Conservation (phyloP, 164 flowering plant genomes). For the Nymphaea thermarum region DNA sequence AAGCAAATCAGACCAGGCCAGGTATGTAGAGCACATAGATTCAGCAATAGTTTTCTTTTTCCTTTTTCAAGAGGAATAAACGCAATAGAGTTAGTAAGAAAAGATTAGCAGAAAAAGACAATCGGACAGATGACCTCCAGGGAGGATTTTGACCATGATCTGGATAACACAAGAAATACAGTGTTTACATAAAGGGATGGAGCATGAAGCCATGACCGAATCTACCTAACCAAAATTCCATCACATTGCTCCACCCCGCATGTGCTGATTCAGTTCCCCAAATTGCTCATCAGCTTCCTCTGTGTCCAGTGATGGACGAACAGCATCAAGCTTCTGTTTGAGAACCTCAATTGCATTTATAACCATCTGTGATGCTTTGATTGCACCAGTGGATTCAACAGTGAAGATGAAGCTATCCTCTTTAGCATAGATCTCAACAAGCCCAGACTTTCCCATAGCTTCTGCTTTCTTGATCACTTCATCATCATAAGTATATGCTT, state of each 20-base stretch:
- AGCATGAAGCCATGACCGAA: no score
- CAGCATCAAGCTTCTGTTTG: slow-evolving; percentile 89
- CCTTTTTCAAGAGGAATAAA: no score
- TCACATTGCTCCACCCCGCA: slow-evolving; percentile 51
- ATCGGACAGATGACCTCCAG: no score
- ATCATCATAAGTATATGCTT: slow-evolving; percentile 88
- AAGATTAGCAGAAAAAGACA: no score
- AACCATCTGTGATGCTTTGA: slow-evolving; percentile 81
- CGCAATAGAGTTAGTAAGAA: no score
- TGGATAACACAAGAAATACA: no score
- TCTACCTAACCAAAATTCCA: slow-evolving; percentile 3
- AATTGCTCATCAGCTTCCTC: slow-evolving; percentile 92
- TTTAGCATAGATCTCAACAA: slow-evolving; percentile 72
- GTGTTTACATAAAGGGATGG: no score
- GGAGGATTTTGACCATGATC: no score
- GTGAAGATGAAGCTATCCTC: slow-evolving; percentile 92
- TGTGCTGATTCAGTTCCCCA: slow-evolving; percentile 84
- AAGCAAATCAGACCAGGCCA: no score
- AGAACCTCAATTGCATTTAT: slow-evolving; percentile 83
- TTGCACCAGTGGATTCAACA: slow-evolving; percentile 89
- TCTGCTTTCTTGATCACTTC: slow-evolving; percentile 93
- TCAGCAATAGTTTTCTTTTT: no score
- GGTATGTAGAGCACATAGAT: no score
- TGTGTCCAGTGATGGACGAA: slow-evolving; percentile 73
- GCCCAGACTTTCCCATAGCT: slow-evolving; percentile 90